These are phyloP conservation scores for Penicillium herquei DNA, from an alignment of 495 filamentous ascomycete species.

Conservation along the genomic window DNA sequence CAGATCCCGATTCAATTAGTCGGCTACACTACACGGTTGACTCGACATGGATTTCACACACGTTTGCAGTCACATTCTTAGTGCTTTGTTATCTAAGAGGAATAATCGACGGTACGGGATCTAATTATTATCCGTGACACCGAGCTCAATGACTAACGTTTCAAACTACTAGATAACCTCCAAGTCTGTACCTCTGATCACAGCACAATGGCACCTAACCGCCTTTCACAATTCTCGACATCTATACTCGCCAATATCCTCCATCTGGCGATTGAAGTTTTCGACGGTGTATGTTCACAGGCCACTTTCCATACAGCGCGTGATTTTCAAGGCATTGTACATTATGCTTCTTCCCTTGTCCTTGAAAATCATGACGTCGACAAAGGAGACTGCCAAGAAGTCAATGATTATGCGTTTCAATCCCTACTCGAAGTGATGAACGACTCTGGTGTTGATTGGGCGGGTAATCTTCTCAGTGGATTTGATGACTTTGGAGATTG, in stretches of 20 bases:
- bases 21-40: conserved; percentile 18
- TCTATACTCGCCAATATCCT: conserved; percentile 15
- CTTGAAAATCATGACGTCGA: conserved; percentile 2
- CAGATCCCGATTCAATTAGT: conserved; percentile 8
- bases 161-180: conserved; percentile 4
- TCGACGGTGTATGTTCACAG: conserved; percentile 13
- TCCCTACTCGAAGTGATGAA: conserved; percentile 19
- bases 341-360: conserved; percentile 18
- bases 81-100: conserved; percentile 19
- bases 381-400: not conserved
- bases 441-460: conserved; percentile 21
- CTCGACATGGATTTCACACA: conserved; percentile 23
- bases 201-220: not conserved
- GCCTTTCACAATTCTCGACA: conserved; percentile 5
- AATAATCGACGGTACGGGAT: conserved; percentile 10
- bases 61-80: conserved; percentile 20
- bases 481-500: conserved; percentile 5
- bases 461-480: conserved; percentile 13
- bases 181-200: not conserved
- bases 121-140: not conserved
- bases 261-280: conserved; percentile 14
- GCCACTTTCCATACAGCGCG: conserved; percentile 15
- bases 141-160: not conserved
- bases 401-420: conserved; percentile 15
- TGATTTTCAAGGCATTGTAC: conserved; percentile 21